Base-by-base conservation (phyloP, 768 basidiomycete species). In the Cyclocybe cylindracea region DNA sequence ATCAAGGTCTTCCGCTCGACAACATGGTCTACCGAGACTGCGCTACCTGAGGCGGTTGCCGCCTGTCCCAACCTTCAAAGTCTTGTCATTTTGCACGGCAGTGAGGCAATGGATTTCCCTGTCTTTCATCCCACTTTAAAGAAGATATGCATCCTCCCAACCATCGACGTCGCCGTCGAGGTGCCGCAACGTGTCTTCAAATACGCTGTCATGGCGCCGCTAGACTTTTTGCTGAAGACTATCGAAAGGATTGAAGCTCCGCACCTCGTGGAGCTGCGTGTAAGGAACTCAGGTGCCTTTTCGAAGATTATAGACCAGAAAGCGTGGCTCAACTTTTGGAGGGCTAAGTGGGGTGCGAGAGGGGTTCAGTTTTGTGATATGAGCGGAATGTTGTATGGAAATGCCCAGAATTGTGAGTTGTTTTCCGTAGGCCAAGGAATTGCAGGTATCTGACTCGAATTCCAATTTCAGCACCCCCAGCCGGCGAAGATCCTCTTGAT, bases 111-210 rank as follows among this genome's bases (percentile, higher is more conserved):
- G 14, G 46, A 61, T 8, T 61, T 76, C 5, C 70, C 71, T 1
- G 56, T 61, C 6, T 66, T 63, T n/a, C 77, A 78, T 46, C 69
- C 73, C 2, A 57, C 68, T 0, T 54, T 79, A 2, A 58, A 64
- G 37, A 69, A 72, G n/a, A 77, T 79, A 13, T 77, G 76, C 34
- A 71, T 79, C 45, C 63, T 70, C 14, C 77, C 78, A n/a, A 58
- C 67, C 32, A 64, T 68, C 36, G 77, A 76, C 16, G 64, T 76
- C 19, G 35, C 61, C 6, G 63, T 71, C 8, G 61, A 58, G 1
- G 74, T 75, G 2, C 78, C 77, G 1, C 46, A 54, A 7, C 66
- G 64, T 19, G 62, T 76, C 39, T 77, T 73, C 41, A 56, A 61
- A 4, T 61, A 65, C 16, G 76, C 76, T 16, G 70, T 79, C 29